Percentiles rank a stretch among this genome's conserved stretches.
phyloP scores from a whole-genome alignment of 2,329 filamentous ascomycete genomes.

The Paecilomyces dactylethromorphus region DNA sequence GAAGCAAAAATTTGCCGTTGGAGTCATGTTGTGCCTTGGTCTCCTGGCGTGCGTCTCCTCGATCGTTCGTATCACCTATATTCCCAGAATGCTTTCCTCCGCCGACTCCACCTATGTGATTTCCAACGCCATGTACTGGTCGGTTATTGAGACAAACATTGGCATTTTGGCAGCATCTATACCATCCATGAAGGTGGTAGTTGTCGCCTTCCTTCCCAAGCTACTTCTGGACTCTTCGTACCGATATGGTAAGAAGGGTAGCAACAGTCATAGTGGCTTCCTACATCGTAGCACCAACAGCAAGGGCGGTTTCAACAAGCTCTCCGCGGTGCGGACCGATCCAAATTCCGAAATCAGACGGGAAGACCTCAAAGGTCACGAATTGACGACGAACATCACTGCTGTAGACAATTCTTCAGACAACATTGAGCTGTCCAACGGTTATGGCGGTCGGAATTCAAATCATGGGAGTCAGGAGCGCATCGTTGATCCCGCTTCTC shows the following conservation, averaged over 20 bases:
- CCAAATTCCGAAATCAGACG: not conserved
- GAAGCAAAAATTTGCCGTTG: constrained; percentile 42
- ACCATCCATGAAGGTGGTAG: constrained; percentile 35
- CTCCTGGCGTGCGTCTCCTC: constrained; percentile 44
- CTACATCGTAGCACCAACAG: not conserved
- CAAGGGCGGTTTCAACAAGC: not conserved
- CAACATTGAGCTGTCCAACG: not conserved
- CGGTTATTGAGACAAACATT: constrained; percentile 36
- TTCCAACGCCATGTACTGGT: constrained; percentile 40
- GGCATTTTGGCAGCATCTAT: constrained; percentile 38
- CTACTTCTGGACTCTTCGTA: constrained; percentile 12
- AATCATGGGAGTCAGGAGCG: not conserved
- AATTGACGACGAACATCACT: not conserved
- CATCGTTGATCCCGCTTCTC: not conserved
- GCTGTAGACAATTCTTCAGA: not conserved
- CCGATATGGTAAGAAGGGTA: not conserved
- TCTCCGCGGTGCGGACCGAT: not conserved
- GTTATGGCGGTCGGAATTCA: not conserved
- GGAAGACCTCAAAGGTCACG: not conserved
- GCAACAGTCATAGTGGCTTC: not conserved
- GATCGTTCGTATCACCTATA: constrained; percentile 30
- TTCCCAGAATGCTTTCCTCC: constrained; percentile 36
- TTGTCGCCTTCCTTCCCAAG: constrained; percentile 37
- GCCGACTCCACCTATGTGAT: constrained; percentile 30
- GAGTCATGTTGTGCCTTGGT: constrained; percentile 45